These are phyloP conservation scores for Aechmea fasciata DNA, from an alignment of 176 grass and related monocot species.

Conservation along the genomic window DNA sequence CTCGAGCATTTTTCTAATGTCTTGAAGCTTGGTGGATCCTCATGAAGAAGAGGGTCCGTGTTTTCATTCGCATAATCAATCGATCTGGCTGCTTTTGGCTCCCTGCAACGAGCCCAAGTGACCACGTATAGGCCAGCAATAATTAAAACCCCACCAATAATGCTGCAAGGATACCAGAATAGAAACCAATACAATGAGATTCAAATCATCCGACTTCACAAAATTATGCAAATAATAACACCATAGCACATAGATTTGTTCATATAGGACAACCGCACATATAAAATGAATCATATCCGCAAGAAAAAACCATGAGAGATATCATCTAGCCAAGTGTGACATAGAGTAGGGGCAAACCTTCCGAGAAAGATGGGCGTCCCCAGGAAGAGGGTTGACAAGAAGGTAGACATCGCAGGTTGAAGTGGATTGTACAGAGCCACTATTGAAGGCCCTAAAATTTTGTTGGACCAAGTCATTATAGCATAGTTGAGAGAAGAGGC, in stretches of 20 bases:
- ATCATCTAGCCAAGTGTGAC: neutral
- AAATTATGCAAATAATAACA: neutral
- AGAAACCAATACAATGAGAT: neutral
- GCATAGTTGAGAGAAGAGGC: slow-evolving; percentile 88
- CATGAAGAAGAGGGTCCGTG: slow-evolving; percentile 37
- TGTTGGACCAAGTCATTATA: slow-evolving; percentile 92
- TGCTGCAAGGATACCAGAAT: slow-evolving; percentile 29
- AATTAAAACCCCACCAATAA: slow-evolving; percentile 67
- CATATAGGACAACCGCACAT: too few relatives aligned
- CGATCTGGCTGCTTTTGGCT: slow-evolving; percentile 20
- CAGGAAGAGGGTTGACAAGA: slow-evolving; percentile 85
- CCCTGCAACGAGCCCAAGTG: slow-evolving; percentile 69
- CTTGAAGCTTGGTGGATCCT: slow-evolving; percentile 30
- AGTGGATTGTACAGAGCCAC: slow-evolving; percentile 85
- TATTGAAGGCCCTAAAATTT: slow-evolving; percentile 79
- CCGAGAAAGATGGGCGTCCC: slow-evolving; percentile 77
- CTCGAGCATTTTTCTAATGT: slow-evolving; percentile 29
- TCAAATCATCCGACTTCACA: neutral
- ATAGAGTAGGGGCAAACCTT: slow-evolving; percentile 41
- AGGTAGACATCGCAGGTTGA: slow-evolving; percentile 75
- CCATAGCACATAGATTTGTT: too few relatives aligned
- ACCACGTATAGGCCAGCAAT: slow-evolving; percentile 78
- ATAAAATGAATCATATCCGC: too few relatives aligned
- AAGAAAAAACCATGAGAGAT: neutral
- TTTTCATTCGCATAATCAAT: slow-evolving; percentile 15